Base-by-base conservation (phyloP, 2,329 filamentous ascomycete species). In the Fusarium bactridioides region DNA sequence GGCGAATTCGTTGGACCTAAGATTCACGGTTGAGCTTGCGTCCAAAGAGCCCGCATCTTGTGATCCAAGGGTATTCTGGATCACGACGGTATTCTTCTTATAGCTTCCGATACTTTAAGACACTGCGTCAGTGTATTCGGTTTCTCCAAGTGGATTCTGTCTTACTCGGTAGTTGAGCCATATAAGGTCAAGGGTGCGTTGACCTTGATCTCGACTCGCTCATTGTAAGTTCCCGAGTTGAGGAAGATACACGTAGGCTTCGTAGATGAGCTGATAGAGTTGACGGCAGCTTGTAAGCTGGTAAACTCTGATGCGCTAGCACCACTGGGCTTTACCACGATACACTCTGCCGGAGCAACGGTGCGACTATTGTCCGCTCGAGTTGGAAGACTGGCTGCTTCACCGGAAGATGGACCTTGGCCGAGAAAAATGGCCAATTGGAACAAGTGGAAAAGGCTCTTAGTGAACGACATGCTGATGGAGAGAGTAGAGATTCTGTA, bases 111-210 rank as follows among this genome's bases (percentile, higher is more conserved):
- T 48, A 7, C 27, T n/a, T n/a, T 48, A 15, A 9, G 10, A n/a
- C 0, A n/a, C 2, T 31, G 10, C 3, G 21, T 31, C 2, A n/a
- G 45, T n/a, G 10, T 1, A 18, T 48, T 31, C 15, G 2, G 3
- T 15, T 8, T 33, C 31, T 1, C 31, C 13, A 8, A 3, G 7
- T 33, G 13, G 7, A 33, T 3, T 3, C 2, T 33, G 31, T 33
- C 31, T 7, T 33, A 48, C 27, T 31, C 45, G 10, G 27, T 6
- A 3, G 45, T 48, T 48, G 21, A 29, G 4, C 45, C 45, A 31
- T 48, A 48, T 15, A 48, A 15, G 3, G 27, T 48, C 21, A 48
- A 9, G 0, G 45, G 27, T 29, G 27, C 45, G 31, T 48, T 48
- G 27, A 48, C 45, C 21, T n/a, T 31, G 3, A 48, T n/a, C 13